These are phyloP conservation scores for Polytolypa hystricis DNA, from an alignment of 2,329 filamentous ascomycete species.

Conservation along the genomic window DNA sequence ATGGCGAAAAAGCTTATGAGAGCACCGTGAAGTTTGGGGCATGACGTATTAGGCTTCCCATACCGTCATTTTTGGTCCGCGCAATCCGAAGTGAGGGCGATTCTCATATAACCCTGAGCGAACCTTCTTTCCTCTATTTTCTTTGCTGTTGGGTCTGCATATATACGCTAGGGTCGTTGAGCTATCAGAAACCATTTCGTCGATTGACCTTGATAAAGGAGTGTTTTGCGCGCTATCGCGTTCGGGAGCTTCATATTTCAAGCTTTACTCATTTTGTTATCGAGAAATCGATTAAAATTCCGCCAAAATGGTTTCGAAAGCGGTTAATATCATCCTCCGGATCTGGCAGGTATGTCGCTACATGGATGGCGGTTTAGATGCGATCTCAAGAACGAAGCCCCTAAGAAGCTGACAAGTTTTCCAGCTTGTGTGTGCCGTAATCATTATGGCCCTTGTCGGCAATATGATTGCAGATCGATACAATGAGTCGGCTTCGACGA, in stretches of 20 bases:
- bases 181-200: no score
- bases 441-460: conserved; percentile 51
- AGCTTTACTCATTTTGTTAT: neutral
- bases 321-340: conserved; percentile 30
- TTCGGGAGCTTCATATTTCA: conserved; percentile 10
- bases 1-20: no score
- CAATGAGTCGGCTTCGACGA: conserved; percentile 40
- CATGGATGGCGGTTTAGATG: neutral
- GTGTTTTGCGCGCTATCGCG: conserved; percentile 7
- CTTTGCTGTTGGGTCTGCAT: no score
- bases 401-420: conserved; percentile 6
- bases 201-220: no score
- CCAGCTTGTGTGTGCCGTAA: conserved; percentile 49
- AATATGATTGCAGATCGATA: conserved; percentile 48
- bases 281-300: conserved; percentile 2
- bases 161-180: no score
- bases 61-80: no score
- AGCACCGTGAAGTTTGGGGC: no score
- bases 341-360: conserved; percentile 27
- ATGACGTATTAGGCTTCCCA: no score
- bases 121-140: no score
- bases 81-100: no score
- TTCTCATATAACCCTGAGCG: no score
- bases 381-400: neutral
- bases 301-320: conserved; percentile 30